phyloP scores from a whole-genome alignment of 768 basidiomycete genomes.

The Agaricus blazei region DNA sequence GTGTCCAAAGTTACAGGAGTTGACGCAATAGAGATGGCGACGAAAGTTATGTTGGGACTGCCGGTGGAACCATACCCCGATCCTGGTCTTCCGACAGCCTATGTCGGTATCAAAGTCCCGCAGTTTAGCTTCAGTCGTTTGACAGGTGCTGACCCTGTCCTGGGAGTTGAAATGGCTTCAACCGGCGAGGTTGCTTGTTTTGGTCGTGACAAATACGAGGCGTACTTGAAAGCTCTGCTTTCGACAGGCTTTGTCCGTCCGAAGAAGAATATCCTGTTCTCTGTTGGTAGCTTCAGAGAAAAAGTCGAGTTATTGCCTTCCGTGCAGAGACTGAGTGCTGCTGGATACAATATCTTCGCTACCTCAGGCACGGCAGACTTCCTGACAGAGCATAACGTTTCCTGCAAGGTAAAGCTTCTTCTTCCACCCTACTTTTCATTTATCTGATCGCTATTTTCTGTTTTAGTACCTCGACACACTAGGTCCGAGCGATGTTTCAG shows the following conservation, averaged over 20 bases:
- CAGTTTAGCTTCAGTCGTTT: slow-evolving; percentile 98
- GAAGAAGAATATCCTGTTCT: slow-evolving; percentile 97
- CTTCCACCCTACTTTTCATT: not conserved
- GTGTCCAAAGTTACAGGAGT: slow-evolving; percentile 98
- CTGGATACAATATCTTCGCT: slow-evolving; percentile 95
- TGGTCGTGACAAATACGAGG: slow-evolving; percentile 96
- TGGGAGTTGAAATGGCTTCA: slow-evolving; percentile 99
- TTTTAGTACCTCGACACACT: slow-evolving; percentile 84
- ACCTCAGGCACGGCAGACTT: slow-evolving; percentile 98
- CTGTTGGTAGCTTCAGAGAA: slow-evolving; percentile 95
- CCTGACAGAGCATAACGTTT: slow-evolving; percentile 92
- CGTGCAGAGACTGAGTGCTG: slow-evolving; percentile 89
- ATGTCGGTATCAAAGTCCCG: slow-evolving; percentile 99
- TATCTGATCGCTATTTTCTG: not conserved
- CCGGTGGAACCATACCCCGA: slow-evolving; percentile 91
- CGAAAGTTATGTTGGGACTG: slow-evolving; percentile 94
- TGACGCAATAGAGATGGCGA: slow-evolving; percentile 98
- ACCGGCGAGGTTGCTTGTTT: slow-evolving; percentile 99
- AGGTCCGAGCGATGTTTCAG: slow-evolving; percentile 63
- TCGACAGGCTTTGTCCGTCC: slow-evolving; percentile 94
- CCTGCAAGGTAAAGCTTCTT: slow-evolving; percentile 70
- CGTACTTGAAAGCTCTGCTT: slow-evolving; percentile 94
- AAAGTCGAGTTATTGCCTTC: slow-evolving; percentile 95
- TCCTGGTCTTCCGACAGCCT: slow-evolving; percentile 79
- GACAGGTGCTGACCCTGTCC: slow-evolving; percentile 94